Evolutionary conservation across 108 stramenopile genomes (phyloP), one percentile per base, ranked within the genome.

Genomic region (Parietichytrium sp.): DNA sequence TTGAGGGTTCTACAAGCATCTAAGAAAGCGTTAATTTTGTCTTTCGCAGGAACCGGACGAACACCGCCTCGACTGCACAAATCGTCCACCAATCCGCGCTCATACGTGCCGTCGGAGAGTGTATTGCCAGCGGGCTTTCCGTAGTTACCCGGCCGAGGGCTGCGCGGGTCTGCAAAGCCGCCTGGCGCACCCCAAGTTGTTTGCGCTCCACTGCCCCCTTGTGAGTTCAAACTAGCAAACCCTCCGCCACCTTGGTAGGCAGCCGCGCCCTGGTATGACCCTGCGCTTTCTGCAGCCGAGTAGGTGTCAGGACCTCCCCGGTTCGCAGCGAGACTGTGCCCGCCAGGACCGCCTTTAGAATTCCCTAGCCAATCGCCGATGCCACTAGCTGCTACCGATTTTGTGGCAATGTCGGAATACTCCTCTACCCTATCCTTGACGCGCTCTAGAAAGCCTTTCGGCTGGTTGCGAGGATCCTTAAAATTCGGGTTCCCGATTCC

Each of bases 31-130:
- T 81, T 86, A 49, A 97, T 78, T 79, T 94, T 93, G 52, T 95
- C 94, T 7, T 86, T 88, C 38, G 94, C 93, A 23, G 96, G 96
- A 54, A 93, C 94, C 20, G 96, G 91, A 80, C 94, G 94, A 90
- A 95, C 91, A 15, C 96, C 96, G 47, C 96, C 94, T 8, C 95
- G 95, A 16, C 93, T 93, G 83, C 95, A 97, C 4, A 97, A 87
- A 81, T 95, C 95, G 72, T 91, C 85, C 50, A 98, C 89, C 7
- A 96, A 87, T 52, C 93, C 91, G 52, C 89, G 92, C 90, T 98
- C 97, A 82, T 95, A 96, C 4, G 87, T 82, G 18, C 97, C 95
- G 38, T 89, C 89, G 12, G 89, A 49, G n/a, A 42, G 84, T 53
- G 89, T 92, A 6, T 85, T 86, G 0, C 90, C 92, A 4, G 89